Base-by-base conservation (phyloP, 2,329 filamentous ascomycete genomes). In the Sordariomycetes sp. region DNA sequence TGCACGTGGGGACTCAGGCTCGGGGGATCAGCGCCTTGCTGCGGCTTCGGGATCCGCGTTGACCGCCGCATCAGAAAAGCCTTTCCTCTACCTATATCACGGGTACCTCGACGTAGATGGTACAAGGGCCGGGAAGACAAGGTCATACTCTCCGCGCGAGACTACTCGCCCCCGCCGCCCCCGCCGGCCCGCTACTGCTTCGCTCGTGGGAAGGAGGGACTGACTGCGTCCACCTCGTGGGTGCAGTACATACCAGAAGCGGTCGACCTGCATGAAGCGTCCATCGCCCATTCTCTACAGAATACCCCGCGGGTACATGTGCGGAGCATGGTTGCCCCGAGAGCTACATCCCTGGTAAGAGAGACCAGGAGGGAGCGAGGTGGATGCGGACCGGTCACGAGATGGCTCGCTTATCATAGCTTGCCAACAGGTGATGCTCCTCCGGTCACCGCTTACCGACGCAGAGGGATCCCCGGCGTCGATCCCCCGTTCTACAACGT, bases 271-370 rank as follows among this genome's bases (percentile, higher is more conserved):
- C 46, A 50, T 50, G 22, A 11, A 11, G 20, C 7, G 46, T 24
- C 46, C 46, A 14, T 50, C 20, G 20, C 46, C 22, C 22, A 22
- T 22, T 20, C 11, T 50, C 46, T n/a, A 20, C 7, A 8, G 28
- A 53, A 54, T 58, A 58, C 56, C 24, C 53, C 51, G 14, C 40
- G 35, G 18, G 56, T 57, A 54, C 56, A 46, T 54, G 35, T 8
- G 6, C 37, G 22, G 51, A 32, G 54, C 56, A 51, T 35, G 32
- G 11, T 24, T 32, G 50, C 43, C 16, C 32, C 18, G 25, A 16
- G 25, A 24, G 20, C 25, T 57, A 57, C 55, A 57, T 57, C n/a
- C 28, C 12, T 18, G 55, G 18, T 12, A n/a, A 25, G 40, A 6
- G 40, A 55, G n/a, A 37, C 35, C n/a, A 55, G 37, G 28, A 10